These are phyloP conservation scores for Ananas comosus DNA, from an alignment of 176 grass and related monocot genomes.

Conservation along the genomic window DNA sequence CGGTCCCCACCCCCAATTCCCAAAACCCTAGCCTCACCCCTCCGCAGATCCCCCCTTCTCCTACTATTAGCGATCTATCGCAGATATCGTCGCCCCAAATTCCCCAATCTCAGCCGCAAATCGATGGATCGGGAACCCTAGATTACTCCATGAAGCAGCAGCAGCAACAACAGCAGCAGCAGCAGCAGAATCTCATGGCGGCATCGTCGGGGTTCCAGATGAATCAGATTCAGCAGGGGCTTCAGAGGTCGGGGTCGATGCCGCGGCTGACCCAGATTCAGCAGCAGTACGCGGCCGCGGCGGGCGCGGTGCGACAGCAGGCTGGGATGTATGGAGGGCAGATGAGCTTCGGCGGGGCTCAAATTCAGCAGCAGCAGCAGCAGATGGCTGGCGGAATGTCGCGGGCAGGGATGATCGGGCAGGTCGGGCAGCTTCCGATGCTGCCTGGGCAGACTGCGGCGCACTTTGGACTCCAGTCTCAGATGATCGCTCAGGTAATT, in stretches of 20 bases:
- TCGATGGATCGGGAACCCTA: slow-evolving; percentile 31
- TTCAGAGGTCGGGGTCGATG: slow-evolving; percentile 19
- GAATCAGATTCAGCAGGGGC: slow-evolving; percentile 9
- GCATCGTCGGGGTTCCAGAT: not conserved
- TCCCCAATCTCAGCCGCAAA: slow-evolving; percentile 16
- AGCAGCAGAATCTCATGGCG: slow-evolving; percentile 31
- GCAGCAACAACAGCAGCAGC: slow-evolving; percentile 39
- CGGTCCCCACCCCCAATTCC: slow-evolving; percentile 36
- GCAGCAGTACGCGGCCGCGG: slow-evolving; percentile 47
- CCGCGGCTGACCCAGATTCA: slow-evolving; percentile 17
- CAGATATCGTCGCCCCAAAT: slow-evolving; percentile 46
- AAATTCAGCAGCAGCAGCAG: slow-evolving; percentile 44
- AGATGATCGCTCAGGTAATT: slow-evolving; percentile 78
- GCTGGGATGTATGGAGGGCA: slow-evolving; percentile 63
- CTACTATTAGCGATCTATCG: slow-evolving; percentile 33
- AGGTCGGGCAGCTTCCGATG: slow-evolving; percentile 50
- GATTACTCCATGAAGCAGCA: slow-evolving; percentile 13
- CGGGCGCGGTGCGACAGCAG: slow-evolving; percentile 19
- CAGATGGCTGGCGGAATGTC: slow-evolving; percentile 27
- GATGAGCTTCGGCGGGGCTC: slow-evolving; percentile 62
- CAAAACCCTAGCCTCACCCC: slow-evolving; percentile 42
- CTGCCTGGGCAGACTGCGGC: slow-evolving; percentile 59
- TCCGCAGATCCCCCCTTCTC: slow-evolving; percentile 54
- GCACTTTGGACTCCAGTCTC: slow-evolving; percentile 65
- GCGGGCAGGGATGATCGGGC: slow-evolving; percentile 58